phyloP scores from a whole-genome alignment of 148 eudicot species.

The Diospyros kaki region DNA sequence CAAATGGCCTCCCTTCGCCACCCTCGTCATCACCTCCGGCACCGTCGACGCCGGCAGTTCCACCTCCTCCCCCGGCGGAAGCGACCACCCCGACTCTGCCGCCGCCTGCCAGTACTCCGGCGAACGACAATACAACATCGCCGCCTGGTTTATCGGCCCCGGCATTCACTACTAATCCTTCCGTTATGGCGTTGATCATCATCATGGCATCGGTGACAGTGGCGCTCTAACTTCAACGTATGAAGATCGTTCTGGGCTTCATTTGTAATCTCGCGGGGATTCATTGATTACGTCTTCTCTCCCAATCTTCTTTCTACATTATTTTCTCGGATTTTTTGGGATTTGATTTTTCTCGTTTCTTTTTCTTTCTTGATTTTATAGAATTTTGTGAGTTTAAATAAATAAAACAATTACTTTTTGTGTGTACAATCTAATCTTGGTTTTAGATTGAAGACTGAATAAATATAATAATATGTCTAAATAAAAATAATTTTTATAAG shows the following conservation, averaged over 20 bases:
- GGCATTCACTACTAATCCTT: background rate
- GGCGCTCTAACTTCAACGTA: background rate
- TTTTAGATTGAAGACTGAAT: too few relatives aligned
- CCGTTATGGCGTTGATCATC: background rate
- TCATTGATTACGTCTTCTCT: background rate
- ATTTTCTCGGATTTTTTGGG: too few relatives aligned
- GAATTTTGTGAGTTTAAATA: too few relatives aligned
- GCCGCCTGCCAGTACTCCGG: background rate
- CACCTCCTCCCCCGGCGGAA: background rate
- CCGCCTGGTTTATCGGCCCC: slow-evolving; percentile 10
- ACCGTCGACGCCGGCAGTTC: background rate
- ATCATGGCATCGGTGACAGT: slow-evolving; percentile 6
- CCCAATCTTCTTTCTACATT: too few relatives aligned
- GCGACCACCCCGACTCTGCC: background rate
- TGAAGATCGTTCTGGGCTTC: background rate
- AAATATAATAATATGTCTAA: too few relatives aligned
- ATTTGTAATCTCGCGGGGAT: background rate
- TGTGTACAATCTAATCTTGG: too few relatives aligned
- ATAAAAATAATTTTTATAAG: too few relatives aligned
- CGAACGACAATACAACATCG: background rate
- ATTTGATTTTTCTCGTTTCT: too few relatives aligned
- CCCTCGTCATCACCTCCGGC: background rate
- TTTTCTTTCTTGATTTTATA: background rate
- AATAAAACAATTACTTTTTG: too few relatives aligned
- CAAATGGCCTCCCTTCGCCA: background rate